phyloP scores from a whole-genome alignment of 805 yeast genomes.

The Yamadazyma ubonensis region DNA sequence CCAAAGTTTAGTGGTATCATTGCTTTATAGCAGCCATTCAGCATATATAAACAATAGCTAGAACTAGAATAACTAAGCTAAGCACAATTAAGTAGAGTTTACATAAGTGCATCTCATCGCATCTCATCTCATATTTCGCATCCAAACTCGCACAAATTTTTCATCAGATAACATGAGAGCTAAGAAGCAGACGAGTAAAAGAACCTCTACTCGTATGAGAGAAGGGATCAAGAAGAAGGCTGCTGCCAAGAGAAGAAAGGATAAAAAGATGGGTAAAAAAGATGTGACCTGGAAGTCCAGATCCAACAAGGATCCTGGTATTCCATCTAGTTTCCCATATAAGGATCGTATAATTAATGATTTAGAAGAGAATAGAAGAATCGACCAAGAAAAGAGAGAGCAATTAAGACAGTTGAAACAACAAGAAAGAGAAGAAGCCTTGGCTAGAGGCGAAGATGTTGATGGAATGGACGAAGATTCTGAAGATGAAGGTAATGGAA shows the following conservation, averaged over 20 bases:
- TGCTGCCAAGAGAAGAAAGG: constrained; percentile 85
- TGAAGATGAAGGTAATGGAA: constrained; percentile 46
- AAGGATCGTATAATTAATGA: constrained; percentile 77
- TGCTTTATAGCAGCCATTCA: neutral
- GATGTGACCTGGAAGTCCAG: constrained; percentile 94
- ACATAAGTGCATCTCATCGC: constrained; percentile 9
- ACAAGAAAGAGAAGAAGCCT: constrained; percentile 44
- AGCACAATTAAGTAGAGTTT: no score
- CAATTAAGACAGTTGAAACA: constrained; percentile 48
- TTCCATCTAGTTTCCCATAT: constrained; percentile 93
- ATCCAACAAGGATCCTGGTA: constrained; percentile 84
- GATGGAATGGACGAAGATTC: constrained; percentile 35
- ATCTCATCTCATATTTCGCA: no score
- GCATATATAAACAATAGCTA: neutral
- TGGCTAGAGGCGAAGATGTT: constrained; percentile 37
- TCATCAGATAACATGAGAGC: constrained; percentile 52
- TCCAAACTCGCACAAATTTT: no score
- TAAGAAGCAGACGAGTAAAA: constrained; percentile 73
- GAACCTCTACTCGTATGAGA: constrained; percentile 88
- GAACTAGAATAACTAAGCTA: no score
- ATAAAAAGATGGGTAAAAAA: constrained; percentile 76
- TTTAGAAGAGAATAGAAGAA: constrained; percentile 61
- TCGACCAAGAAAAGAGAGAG: constrained; percentile 54
- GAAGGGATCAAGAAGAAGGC: constrained; percentile 97
- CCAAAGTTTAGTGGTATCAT: no score